Conservation (phyloP, 2,329 filamentous ascomycete genomes). For the Cladophialophora carrionii region DNA sequence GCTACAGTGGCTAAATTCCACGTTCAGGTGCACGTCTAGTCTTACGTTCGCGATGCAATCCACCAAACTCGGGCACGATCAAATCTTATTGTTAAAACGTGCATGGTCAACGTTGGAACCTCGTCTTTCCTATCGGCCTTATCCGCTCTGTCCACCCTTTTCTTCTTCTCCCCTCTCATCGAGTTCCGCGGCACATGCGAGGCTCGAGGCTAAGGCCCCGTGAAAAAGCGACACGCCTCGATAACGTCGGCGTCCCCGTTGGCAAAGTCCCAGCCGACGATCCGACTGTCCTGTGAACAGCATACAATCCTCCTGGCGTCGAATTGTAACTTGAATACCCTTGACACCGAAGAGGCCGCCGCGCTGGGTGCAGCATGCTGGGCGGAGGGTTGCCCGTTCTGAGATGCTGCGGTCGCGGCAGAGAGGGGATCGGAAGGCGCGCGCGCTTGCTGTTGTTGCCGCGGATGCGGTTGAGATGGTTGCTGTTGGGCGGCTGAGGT, state of each 20-base stretch:
- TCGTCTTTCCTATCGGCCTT: too few relatives aligned
- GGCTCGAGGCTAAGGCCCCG: slow-evolving; percentile 51
- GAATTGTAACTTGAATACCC: slow-evolving; percentile 97
- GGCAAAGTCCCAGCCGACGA: slow-evolving; percentile 98
- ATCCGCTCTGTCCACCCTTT: not conserved
- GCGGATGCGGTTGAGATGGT: slow-evolving; percentile 6
- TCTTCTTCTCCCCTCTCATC: not conserved
- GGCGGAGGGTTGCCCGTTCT: not conserved
- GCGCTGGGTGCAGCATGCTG: slow-evolving; percentile 39
- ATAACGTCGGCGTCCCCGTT: slow-evolving; percentile 80
- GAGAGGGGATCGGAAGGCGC: slow-evolving; percentile 43
- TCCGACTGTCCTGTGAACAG: slow-evolving; percentile 86
- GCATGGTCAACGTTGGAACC: too few relatives aligned
- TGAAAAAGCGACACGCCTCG: slow-evolving; percentile 79
- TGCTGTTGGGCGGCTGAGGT: slow-evolving; percentile 9
- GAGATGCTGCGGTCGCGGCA: slow-evolving; percentile 41
- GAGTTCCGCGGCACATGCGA: not conserved
- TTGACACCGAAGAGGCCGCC: slow-evolving; percentile 47
- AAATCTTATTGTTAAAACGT: too few relatives aligned
- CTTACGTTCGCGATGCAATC: too few relatives aligned
- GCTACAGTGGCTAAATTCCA: too few relatives aligned
- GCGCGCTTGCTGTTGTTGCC: slow-evolving; percentile 19
- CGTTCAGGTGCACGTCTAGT: too few relatives aligned
- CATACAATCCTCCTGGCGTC: slow-evolving; percentile 91
- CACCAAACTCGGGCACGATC: too few relatives aligned